These are phyloP conservation scores for Cryoendolithus antarcticus DNA, from an alignment of 2,329 filamentous ascomycete species.

Conservation along the genomic window DNA sequence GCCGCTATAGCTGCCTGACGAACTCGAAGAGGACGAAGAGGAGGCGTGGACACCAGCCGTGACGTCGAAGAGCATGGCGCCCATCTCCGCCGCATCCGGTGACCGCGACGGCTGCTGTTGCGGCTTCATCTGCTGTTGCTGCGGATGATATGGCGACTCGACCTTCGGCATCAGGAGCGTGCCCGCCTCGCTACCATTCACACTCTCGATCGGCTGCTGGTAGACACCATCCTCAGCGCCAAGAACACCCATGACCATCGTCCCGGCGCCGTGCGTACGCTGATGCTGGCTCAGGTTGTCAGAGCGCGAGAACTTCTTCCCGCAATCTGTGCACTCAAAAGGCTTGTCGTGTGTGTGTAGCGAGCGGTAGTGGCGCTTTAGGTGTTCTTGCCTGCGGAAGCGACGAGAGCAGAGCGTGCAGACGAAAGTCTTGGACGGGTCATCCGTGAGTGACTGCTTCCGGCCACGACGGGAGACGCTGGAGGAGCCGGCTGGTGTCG, in stretches of 20 bases:
- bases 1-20: conserved; percentile 23
- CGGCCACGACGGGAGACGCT: conserved; percentile 83
- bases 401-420: conserved; percentile 93
- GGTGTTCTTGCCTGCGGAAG: conserved; percentile 94
- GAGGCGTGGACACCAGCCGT: conserved; percentile 60
- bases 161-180: conserved; percentile 23
- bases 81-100: conserved; percentile 51
- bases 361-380: conserved; percentile 96
- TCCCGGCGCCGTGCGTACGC: conserved; percentile 80
- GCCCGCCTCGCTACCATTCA: conserved; percentile 23
- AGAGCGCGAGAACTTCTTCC: conserved; percentile 97
- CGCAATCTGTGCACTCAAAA: conserved; percentile 93
- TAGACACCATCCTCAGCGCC: conserved; percentile 14
- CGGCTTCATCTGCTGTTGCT: conserved; percentile 5
- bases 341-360: conserved; percentile 98
- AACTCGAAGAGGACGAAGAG: conserved; percentile 29
- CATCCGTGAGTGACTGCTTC: conserved; percentile 96
- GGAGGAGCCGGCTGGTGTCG: conserved; percentile 18
- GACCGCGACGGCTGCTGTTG: conserved; percentile 16
- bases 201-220: conserved; percentile 20
- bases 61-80: conserved; percentile 67
- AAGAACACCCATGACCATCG: conserved; percentile 81
- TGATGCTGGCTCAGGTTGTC: conserved; percentile 96
- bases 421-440: conserved; percentile 95
- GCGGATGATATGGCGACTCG: conserved; percentile 15